These are phyloP conservation scores for Collybia sordida DNA, from an alignment of 768 basidiomycete species.

Conservation along the genomic window DNA sequence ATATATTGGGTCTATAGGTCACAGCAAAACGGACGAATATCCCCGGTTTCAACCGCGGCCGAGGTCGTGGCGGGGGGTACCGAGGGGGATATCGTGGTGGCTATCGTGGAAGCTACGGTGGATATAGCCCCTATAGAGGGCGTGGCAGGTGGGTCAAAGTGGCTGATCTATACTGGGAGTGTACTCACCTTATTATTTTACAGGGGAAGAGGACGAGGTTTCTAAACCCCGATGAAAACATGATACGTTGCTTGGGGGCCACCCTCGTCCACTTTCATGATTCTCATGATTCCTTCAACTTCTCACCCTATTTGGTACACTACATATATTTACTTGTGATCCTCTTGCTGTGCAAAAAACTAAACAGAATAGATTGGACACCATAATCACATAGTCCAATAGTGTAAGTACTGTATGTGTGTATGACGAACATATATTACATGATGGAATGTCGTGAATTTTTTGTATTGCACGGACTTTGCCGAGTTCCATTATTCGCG, in stretches of 20 bases:
- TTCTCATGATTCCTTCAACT: slow-evolving; percentile 1
- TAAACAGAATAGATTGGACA: slow-evolving; percentile 1
- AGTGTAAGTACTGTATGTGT: not conserved
- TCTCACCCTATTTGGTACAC: slow-evolving; percentile 5
- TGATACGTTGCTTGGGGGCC: not conserved
- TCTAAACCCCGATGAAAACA: slow-evolving; percentile 28
- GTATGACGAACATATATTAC: too few relatives aligned
- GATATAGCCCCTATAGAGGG: slow-evolving; percentile 63
- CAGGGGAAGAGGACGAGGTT: slow-evolving; percentile 68
- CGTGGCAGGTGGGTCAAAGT: slow-evolving; percentile 66
- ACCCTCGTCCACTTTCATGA: not conserved
- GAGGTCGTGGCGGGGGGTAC: slow-evolving; percentile 67
- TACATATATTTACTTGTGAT: slow-evolving; percentile 13
- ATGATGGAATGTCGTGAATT: not conserved
- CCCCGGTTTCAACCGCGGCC: slow-evolving; percentile 85
- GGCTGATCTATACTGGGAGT: too few relatives aligned
- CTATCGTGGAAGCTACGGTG: slow-evolving; percentile 43
- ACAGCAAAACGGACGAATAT: slow-evolving; percentile 95
- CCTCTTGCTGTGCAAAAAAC: slow-evolving; percentile 7
- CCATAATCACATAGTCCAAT: not conserved
- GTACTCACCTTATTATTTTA: not conserved
- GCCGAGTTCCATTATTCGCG: not conserved
- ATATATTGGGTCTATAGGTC: slow-evolving; percentile 52
- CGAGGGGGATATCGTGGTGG: slow-evolving; percentile 58
- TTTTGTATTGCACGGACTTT: slow-evolving; percentile 5